Base-by-base conservation (phyloP, 257 asterid genomes). In the Anisodus tanguticus region DNA sequence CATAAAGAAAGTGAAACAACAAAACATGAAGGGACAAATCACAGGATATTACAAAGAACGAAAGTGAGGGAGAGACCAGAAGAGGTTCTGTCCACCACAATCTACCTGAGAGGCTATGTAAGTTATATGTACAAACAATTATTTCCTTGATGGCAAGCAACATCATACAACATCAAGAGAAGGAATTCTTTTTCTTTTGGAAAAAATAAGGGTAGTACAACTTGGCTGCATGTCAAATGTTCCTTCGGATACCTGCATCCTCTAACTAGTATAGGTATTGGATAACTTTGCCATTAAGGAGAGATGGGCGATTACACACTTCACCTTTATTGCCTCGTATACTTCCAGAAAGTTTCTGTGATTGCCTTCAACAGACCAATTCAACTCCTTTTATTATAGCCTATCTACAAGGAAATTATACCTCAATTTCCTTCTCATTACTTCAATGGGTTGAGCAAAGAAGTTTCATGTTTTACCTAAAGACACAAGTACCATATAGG, bases 11-110 rank as follows among this genome's bases (percentile, higher is more conserved):
- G 19, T 72, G 43, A 19, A 72, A 72, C 80, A 47, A n/a, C 58
- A 71, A 31, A 71, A 71, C 59, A 71, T 47, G 39, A 5, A 71
- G 80, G 58, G n/a, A 3, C 80, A 72, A 43, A 72, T 47, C 59
- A 72, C 59, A 10, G 37, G 66, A 59, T 10, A 59, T 59, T 17
- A 59, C 66, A 59, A 72, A 5, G n/a, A 72, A 6, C 26, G 3
- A 1, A 72, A 72, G 80, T n/a, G 80, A 70, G 45, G 35, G 79
- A 19, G 80, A 76, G 22, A 45, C 35, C 63, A 74, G 62, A 74
- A 6, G 62, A 31, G 72, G 17, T 49, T 51, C 45, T 74, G 41
- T 22, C 81, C 81, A 51, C 81, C 19, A 19, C 53, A 68, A 68
- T 53, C 45, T 76, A 49, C 45, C 43, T 12, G 22, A 22, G 45